Conservation (phyloP, 73 alveolate genomes). For the Paramecium biaurelia region DNA sequence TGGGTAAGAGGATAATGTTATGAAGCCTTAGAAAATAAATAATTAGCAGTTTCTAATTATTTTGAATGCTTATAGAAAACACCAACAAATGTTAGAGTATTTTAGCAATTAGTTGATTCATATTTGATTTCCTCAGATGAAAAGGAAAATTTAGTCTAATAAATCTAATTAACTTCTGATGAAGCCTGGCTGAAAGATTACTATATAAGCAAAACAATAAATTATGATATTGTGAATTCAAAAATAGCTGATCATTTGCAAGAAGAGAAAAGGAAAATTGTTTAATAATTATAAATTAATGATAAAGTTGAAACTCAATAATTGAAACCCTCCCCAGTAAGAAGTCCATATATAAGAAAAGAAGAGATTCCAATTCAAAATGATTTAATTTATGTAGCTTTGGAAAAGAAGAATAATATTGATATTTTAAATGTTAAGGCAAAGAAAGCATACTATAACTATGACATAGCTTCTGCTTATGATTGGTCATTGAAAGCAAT, state of each 20-base stretch:
- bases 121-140: constrained; percentile 50
- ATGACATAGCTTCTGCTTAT: constrained; percentile 89
- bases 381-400: constrained; percentile 73
- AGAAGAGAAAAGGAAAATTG: constrained; percentile 31
- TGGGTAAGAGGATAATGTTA: constrained; percentile 61
- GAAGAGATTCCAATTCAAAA: constrained; percentile 53
- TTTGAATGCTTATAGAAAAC: constrained; percentile 52
- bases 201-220: constrained; percentile 30
- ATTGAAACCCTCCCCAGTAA: background rate
- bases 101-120: constrained; percentile 49
- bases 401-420: constrained; percentile 75
- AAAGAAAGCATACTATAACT: constrained; percentile 83
- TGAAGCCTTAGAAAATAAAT: constrained; percentile 64
- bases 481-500: constrained; percentile 85
- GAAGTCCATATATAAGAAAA: constrained; percentile 26
- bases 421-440: constrained; percentile 91
- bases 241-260: constrained; percentile 6
- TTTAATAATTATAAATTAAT: background rate
- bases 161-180: background rate
- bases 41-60: constrained; percentile 58
- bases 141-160: constrained; percentile 16
- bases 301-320: constrained; percentile 57
- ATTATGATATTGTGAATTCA: background rate
- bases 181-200: constrained; percentile 64
- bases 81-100: constrained; percentile 65